These are phyloP conservation scores for Trichoderma citrinoviride DNA, from an alignment of 2,329 filamentous ascomycete genomes.

Conservation along the genomic window DNA sequence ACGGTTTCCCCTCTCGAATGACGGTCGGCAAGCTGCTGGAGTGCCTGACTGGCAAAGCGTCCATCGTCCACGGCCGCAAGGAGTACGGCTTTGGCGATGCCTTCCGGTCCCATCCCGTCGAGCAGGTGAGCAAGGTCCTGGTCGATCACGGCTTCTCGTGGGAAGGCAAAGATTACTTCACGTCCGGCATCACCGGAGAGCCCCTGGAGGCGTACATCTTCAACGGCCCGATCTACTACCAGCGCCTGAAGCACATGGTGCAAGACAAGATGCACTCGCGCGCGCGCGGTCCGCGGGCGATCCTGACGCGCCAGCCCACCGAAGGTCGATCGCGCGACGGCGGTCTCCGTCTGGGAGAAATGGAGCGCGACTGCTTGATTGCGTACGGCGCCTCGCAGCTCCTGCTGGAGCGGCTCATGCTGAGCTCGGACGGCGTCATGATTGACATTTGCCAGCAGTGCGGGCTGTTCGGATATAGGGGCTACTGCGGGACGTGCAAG, in stretches of 20 bases:
- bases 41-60: conserved; percentile 89
- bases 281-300: conserved; percentile 82
- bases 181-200: conserved; percentile 91
- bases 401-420: conserved; percentile 89
- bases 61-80: conserved; percentile 77
- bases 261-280: conserved; percentile 99
- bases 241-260: conserved; percentile 99
- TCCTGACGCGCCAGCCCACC: conserved; percentile 91
- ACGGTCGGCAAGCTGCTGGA: conserved; percentile 98
- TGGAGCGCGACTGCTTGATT: conserved; percentile 98
- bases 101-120: conserved; percentile 78
- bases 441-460: conserved; percentile 94
- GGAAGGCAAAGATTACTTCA: conserved; percentile 96
- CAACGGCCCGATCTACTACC: conserved; percentile 98
- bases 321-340: conserved; percentile 92
- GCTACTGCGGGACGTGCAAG: conserved; percentile 92
- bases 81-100: conserved; percentile 82
- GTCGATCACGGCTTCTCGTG: conserved; percentile 91
- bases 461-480: conserved; percentile 91
- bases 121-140: conserved; percentile 84
- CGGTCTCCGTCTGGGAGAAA: conserved; percentile 90
- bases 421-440: conserved; percentile 83
- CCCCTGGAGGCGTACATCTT: conserved; percentile 94
- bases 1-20: conserved; percentile 99
- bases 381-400: conserved; percentile 94